Base-by-base conservation (phyloP, 1,139 yeast genomes). In the Hansenula anomala region DNA sequence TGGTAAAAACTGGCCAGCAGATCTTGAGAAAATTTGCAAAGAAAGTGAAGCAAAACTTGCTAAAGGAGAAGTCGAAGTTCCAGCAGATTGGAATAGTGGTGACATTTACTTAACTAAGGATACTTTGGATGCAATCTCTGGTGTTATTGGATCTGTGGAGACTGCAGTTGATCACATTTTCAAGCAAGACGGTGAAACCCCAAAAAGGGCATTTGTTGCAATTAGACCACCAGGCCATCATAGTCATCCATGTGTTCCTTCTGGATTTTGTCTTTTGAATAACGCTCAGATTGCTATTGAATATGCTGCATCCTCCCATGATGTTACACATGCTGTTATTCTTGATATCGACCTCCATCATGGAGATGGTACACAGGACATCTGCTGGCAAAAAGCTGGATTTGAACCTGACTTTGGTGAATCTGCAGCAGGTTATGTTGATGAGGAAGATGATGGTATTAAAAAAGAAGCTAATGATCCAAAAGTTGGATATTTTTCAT, bases 341-440 rank as follows among this genome's bases (percentile, higher is more conserved):
- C 64, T 87, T 28, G 96, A 87, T 58, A 82, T 87, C 46, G 96
- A 87, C 59, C 67, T 87, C 37, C 96, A 87, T 55, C 96, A 87
- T 55, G 96, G 96, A n/a, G 96, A 87, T 59, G 96, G 96, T 6
- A 76, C 87, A 6, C 96, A 87, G 54, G 95, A 86, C 59, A 82
- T 87, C 22, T 80, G 94, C 50, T 86, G 92, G 90, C 82, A 80
- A 51, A 67, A 85, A 48, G 85, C 87, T 0, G 86, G 87, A 0
- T 72, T 77, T 48, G 56, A 60, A 11, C 75, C 78, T 3, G 78
- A 75, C 41, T 69, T 67, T 48, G 77, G 52, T 30, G 49, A 47
- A 23, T 32, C 17, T 9, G 47, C 44, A 20, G 48, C 48, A 10
- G 49, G 45, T 2, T 45, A 49, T 44, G 54, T 57, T 13, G 64